Base-by-base conservation (phyloP, 768 basidiomycete species). In the Leucosporidium creatinivorum region DNA sequence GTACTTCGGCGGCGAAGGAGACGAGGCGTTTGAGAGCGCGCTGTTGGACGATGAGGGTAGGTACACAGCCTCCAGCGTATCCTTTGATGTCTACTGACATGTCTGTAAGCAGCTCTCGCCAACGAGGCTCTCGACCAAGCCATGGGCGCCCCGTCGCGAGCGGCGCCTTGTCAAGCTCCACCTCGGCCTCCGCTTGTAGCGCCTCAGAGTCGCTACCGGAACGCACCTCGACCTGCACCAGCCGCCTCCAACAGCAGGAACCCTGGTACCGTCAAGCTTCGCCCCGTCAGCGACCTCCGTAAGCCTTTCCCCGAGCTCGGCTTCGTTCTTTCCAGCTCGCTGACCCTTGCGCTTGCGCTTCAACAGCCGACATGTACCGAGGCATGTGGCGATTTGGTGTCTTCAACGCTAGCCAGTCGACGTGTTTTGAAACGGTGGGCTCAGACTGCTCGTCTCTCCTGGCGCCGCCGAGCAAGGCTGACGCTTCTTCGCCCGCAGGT, bases 351-450 rank as follows among this genome's bases (percentile, higher is more conserved):
- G 18, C 21, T 15, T 28, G 6, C 15, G 19, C 25, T 3, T 17
- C 18, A 21, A 31, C 66, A 94, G 93, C 91, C 60, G 89, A 92
- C 75, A 82, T 86, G 21, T 92, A 88, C 77, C 85, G 89, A 21
- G 80, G 82, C 0, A 80, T 91, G 2, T 96, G 93, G 83, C 89
- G 88, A 74, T 96, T 93, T 71, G 86, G 86, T 0, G 84, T 88
- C 4, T 97, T 97, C 81, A 98, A 98, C 76, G 86, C 88, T 4
- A 85, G 97, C 26, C 94, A 99, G 73, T 91, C 89, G 19, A 82
- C 81, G 33, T 92, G 89, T 76, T 90, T 89, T 70, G 84, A 88
- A 58, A 82, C 83, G 70, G 92, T 91, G 75, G 65, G 85, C 8
- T 56, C 48, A 26, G 33, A 48, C 28, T 28, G 17, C 39, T 39